Base-by-base conservation (phyloP, 73 alveolate genomes). In the Tetrahymena thermophila region DNA sequence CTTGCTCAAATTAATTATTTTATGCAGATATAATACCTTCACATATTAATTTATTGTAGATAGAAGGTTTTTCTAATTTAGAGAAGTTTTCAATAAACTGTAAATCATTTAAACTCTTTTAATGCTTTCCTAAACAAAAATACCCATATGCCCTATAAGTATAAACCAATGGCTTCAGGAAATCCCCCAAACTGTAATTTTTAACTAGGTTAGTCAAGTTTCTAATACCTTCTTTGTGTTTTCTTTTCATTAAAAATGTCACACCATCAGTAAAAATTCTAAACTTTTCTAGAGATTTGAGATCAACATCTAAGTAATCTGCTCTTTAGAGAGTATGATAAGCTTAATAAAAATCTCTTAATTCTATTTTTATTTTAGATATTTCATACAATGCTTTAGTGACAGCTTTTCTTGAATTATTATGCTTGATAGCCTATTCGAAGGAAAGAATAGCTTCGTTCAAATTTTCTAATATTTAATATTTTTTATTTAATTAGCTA, bases 61-160 rank as follows among this genome's bases (percentile, higher is more conserved):
- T 94, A 34, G 98, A 94, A 2, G 98, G 96, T 34, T 94, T 95
- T 85, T 97, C 98, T 28, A 97, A 94, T 35, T 94, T 95, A 34
- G 93, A 21, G 14, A 96, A 43, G 85, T 85, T 94, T 43, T 85
- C 93, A 5, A 97, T 97, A 35, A 57, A 71, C 84, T 97, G 93
- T 13, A 97, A 84, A 95, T 97, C 98, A 34, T 89, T 93, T 43
- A 97, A 93, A 9, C 98, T 96, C 71, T 98, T 98, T 35, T 97
- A 97, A 95, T 97, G 96, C 21, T 97, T 83, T 89, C 97, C 98
- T 35, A 96, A 55, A 34, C 97, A 94, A 42, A 97, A 97, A 56
- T 97, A 96, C 8, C 99, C 99, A 95, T 97, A 98, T n/a, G 99
- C 99, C 83, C 99, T 85, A 93, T 98, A 98, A 43, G 96, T 58